A percentile compares a stretch with the other conserved stretches of the same genome.
Conservation (phyloP, 208 protist genomes). For the Leishmania guyanensis region DNA sequence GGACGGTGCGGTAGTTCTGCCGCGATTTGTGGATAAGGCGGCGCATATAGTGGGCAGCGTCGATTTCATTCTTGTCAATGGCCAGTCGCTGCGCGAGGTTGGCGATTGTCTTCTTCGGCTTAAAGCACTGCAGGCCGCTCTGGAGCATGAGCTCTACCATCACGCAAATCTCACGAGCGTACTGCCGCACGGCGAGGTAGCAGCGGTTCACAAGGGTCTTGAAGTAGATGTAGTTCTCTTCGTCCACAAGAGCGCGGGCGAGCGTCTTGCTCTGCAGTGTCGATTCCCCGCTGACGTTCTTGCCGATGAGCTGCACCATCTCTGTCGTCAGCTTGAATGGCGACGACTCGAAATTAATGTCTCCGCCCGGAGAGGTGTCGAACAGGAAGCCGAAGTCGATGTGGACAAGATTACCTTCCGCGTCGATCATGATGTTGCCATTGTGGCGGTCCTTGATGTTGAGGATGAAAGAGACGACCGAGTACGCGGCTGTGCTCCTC, state of each 20-base stretch:
- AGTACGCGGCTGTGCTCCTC: constrained; percentile 92
- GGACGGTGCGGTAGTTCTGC: constrained; percentile 80
- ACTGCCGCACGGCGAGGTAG: constrained; percentile 87
- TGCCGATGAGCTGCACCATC: constrained; percentile 93
- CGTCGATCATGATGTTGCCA: constrained; percentile 95
- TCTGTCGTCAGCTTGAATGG: constrained; percentile 94
- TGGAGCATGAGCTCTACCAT: constrained; percentile 89
- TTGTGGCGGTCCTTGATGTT: constrained; percentile 97
- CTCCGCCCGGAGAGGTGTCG: constrained; percentile 93
- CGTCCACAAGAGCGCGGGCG: constrained; percentile 73
- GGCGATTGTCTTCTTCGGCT: constrained; percentile 76
- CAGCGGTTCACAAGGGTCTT: constrained; percentile 74
- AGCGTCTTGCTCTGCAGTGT: constrained; percentile 63
- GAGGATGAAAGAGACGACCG: constrained; percentile 94
- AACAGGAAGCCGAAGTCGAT: constrained; percentile 99
- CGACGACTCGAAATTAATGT: constrained; percentile 95
- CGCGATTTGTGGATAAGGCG: constrained; percentile 73
- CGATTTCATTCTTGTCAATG: constrained; percentile 72
- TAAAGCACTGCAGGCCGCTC: constrained; percentile 89
- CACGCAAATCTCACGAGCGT: constrained; percentile 75
- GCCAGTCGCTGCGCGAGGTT: constrained; percentile 74
- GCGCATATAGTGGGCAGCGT: constrained; percentile 84
- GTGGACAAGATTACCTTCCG: constrained; percentile 94
- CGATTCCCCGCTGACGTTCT: constrained; percentile 56
- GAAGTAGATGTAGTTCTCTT: constrained; percentile 86